Evolutionary conservation across 495 filamentous ascomycete species (phyloP), one percentile per base, ranked within the genome.

Genomic region (Penicillium canescens): DNA sequence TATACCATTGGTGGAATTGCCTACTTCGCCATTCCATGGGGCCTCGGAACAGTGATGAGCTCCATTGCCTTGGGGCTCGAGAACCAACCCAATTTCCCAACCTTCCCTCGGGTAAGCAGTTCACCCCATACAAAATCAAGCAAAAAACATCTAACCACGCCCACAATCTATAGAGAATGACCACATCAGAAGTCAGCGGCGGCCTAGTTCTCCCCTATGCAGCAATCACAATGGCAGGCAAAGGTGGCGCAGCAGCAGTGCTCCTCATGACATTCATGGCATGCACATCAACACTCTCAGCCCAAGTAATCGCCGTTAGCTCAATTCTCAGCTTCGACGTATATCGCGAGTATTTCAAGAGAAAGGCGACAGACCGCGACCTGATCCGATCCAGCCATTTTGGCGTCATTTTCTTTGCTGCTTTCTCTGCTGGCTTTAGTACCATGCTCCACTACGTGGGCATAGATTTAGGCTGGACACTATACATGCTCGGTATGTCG

Each of bases 221-320:
- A 8, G 74, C 71, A 1, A 63, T 72, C 0, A 67, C 75, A 1
- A 69, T 78, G 20, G 65, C 69, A n/a, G 75, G 75, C 1, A 74
- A 71, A 52, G 72, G 71, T 1, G 75, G 75, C 8, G 74, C 73
- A 1, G 70, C 64, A 1, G 74, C 67, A 1, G 61, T 74, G 1
- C 56, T 76, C 0, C 59, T 78, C 4, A 75, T 76, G 21, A 72
- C 68, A 1, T 78, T 78, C 62, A 78, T 78, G 74, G 73, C 74
- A 8, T 65, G 68, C 3, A 78, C 75, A 10, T 75, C 72, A 1
- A 73, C 72, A 0, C 63, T 76, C 8, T 75, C 72, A 0, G 71
- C 74, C 3, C 70, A 76, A 43, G 68, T 76, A 6, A 74, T 75
- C 23, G 75, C 74, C 21, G 71, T 77, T 24, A 70, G 67, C 48